Conservation (phyloP, 495 filamentous ascomycete species). For the Usnea hakonensis region DNA sequence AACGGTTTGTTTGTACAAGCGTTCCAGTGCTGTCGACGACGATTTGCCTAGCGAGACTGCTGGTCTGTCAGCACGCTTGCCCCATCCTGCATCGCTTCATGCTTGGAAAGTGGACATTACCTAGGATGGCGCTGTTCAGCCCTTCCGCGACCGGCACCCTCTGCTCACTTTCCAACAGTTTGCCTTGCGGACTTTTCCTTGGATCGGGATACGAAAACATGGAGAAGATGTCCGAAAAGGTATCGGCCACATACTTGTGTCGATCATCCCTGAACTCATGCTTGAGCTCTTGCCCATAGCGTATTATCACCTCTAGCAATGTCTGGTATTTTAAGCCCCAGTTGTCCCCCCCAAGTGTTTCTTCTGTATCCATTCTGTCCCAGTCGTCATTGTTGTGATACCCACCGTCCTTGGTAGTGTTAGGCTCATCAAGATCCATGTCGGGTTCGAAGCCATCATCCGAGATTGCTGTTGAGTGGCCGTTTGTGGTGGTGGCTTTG, state of each 20-base stretch:
- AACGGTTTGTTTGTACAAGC: constrained; percentile 77
- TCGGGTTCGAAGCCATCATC: constrained; percentile 57
- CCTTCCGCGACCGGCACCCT: constrained; percentile 83
- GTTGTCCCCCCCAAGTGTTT: constrained; percentile 25
- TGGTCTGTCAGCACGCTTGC: constrained; percentile 20
- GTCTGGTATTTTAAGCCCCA: constrained; percentile 40
- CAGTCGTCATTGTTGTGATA: constrained; percentile 30
- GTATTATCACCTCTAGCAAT: constrained; percentile 59
- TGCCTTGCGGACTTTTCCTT: constrained; percentile 61
- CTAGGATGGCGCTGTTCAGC: constrained; percentile 86
- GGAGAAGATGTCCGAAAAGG: constrained; percentile 79
- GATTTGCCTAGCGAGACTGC: constrained; percentile 85
- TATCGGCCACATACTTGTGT: constrained; percentile 57
- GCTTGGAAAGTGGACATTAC: constrained; percentile 40
- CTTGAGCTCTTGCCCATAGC: constrained; percentile 74
- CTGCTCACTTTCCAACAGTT: constrained; percentile 67
- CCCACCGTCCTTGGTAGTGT: constrained; percentile 30
- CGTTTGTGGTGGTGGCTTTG: constrained; percentile 32
- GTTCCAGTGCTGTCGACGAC: constrained; percentile 77
- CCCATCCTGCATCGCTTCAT: background rate
- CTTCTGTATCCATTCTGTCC: constrained; percentile 50
- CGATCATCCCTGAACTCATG: constrained; percentile 66
- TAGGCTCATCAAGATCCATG: constrained; percentile 75
- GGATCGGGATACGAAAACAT: constrained; percentile 83
- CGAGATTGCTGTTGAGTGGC: constrained; percentile 26